Evolutionary conservation across 1,284 basidiomycete genomes (phyloP), one percentile per base, ranked within the genome.

Genomic region (Ganoderma multipileum): DNA sequence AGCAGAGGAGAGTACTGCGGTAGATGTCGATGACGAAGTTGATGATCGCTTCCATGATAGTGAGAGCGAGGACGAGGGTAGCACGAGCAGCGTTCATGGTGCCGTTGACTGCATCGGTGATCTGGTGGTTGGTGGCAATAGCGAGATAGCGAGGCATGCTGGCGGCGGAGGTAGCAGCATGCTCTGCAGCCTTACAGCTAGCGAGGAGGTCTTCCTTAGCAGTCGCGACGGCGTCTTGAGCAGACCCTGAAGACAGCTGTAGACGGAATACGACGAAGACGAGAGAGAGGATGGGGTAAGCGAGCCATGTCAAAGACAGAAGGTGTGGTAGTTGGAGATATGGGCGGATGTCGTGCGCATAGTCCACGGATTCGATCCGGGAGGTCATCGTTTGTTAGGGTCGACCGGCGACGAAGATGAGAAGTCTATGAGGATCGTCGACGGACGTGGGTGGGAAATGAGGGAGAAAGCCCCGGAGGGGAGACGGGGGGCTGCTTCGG

Each of bases 1-100:
- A 95, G 81, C 97, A 99, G 62, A 98, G 85, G 74, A 98, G 91
- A 1, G 96, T 91, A 4, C 94, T 95, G 47, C 95, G 91, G 79
- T 98, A 99, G 64, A 92, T 89, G 81, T 96, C 93, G 74, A 98
- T 89, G 68, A 98, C 88, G 80, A 98, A 99, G 74, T 95, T 93
- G 80, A 97, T 92, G 74, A 97, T 89, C 0, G 85, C 89, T 77
- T 97, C 93, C 87, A 97, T 92, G 52, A 91, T 84, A 0, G 92
- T 96, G 68, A 97, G 83, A 3, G 92, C 83, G 50, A 95, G 83
- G 41, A 94, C 83, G 65, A 97, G 85, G 5, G 90, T 87, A 7
- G 83, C 88, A 33, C 94, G 91, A 20, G 95, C 90, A 16, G 87
- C 94, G 63, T 92, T 85, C 77, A 97, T 89, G 0, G 91, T 89